Percentiles rank a stretch among this genome's conserved stretches.
phyloP scores from a whole-genome alignment of 192 early-diverging fungal genomes.

The Backusella liffmaniae region DNA sequence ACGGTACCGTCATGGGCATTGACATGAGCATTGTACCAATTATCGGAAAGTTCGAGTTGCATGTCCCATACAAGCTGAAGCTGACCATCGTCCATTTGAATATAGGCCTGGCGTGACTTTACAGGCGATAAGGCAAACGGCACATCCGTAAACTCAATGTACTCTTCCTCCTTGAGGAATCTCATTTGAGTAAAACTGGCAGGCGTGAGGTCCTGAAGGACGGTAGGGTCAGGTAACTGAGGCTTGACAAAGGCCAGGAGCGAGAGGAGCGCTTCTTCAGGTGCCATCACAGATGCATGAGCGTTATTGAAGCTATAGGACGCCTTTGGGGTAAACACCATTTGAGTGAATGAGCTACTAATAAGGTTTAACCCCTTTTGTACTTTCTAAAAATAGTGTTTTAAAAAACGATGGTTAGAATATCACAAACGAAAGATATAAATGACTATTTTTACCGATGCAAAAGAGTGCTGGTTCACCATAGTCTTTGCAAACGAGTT shows the following conservation, averaged over 20 bases:
- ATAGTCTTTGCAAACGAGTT: conserved; percentile 54
- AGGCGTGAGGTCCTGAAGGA: not conserved
- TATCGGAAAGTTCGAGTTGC: conserved; percentile 70
- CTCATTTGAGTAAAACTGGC: conserved; percentile 24
- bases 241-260: conserved; percentile 59
- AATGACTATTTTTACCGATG: not conserved
- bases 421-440: too few species aligned
- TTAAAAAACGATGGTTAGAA: not conserved
- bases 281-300: conserved; percentile 40
- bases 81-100: conserved; percentile 54
- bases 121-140: conserved; percentile 54
- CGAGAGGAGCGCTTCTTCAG: conserved; percentile 62
- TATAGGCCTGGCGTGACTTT: conserved; percentile 59
- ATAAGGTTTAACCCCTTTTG: not conserved
- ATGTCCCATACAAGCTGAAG: conserved; percentile 82
- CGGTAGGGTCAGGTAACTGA: conserved; percentile 40
- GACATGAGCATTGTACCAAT: conserved; percentile 80
- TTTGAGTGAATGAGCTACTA: not conserved
- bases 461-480: not conserved
- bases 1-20: conserved; percentile 60
- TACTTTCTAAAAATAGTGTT: not conserved
- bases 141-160: conserved; percentile 39
- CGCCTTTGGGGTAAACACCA: not conserved
- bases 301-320: conserved; percentile 6
- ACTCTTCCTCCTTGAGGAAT: conserved; percentile 40